These are phyloP conservation scores for Malassezia equina DNA, from an alignment of 1,284 basidiomycete species.

Conservation along the genomic window DNA sequence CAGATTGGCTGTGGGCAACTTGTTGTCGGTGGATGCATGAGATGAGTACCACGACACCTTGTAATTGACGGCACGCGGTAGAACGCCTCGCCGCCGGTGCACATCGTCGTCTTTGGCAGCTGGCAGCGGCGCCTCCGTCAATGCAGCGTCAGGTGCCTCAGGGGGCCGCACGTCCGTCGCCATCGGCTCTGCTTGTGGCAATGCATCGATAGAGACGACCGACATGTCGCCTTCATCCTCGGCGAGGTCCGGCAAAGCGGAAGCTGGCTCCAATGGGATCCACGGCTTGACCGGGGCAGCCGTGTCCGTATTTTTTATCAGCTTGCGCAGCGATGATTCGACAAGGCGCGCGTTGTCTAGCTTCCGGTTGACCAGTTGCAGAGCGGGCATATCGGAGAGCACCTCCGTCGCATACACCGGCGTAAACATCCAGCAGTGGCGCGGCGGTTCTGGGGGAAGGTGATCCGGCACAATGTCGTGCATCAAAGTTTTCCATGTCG, in stretches of 20 bases:
- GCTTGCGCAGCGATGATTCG: slow-evolving; percentile 25
- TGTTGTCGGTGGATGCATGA: slow-evolving; percentile 21
- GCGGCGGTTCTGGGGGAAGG: slow-evolving; percentile 28
- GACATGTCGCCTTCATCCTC: background rate
- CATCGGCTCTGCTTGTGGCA: background rate
- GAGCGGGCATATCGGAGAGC: slow-evolving; percentile 10
- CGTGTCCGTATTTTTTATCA: slow-evolving; percentile 31
- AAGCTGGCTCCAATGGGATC: background rate
- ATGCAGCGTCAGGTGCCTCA: slow-evolving; percentile 2
- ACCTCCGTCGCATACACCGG: slow-evolving; percentile 25
- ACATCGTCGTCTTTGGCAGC: background rate
- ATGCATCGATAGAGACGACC: background rate
- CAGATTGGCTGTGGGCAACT: slow-evolving; percentile 16
- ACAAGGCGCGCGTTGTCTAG: slow-evolving; percentile 35
- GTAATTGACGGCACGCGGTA: slow-evolving; percentile 29
- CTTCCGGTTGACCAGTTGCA: slow-evolving; percentile 33
- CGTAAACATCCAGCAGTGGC: slow-evolving; percentile 34
- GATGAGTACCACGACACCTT: slow-evolving; percentile 33
- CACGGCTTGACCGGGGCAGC: slow-evolving; percentile 20
- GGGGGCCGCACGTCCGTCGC: background rate
- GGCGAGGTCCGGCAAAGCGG: background rate
- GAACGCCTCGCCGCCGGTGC: background rate
- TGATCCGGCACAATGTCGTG: slow-evolving; percentile 30
- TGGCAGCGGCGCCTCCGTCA: background rate
- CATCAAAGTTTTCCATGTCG: slow-evolving; percentile 26